phyloP scores from a whole-genome alignment of 225 moss, liverwort and hornwort genomes.

The Rhytidiadelphus loreus region DNA sequence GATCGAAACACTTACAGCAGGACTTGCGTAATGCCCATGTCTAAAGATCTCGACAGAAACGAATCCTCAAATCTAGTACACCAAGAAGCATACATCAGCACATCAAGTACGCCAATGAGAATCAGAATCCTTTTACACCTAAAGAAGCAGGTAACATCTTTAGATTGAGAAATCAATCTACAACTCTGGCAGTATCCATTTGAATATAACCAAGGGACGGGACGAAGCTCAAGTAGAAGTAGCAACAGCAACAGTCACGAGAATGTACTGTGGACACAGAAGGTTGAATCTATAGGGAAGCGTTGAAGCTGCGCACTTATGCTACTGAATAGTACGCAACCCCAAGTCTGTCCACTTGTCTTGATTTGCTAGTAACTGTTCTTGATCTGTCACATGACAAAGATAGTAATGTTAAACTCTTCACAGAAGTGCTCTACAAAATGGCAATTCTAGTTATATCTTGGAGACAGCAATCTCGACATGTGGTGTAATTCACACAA shows the following conservation, averaged over 20 bases:
- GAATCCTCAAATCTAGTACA: not conserved
- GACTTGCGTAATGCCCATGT: not conserved
- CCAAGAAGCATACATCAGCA: not conserved
- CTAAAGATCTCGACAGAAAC: not conserved
- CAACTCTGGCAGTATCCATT: not conserved
- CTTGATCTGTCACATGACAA: slow-evolving; percentile 40
- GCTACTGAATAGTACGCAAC: slow-evolving; percentile 41
- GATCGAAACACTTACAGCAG: not conserved
- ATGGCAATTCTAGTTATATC: not conserved
- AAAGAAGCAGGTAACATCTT: not conserved
- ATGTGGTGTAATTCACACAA: not conserved
- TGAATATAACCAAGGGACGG: not conserved
- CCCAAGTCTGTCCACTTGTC: slow-evolving; percentile 65
- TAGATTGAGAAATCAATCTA: not conserved
- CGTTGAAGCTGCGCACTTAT: not conserved
- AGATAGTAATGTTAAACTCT: not conserved
- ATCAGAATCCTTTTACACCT: not conserved
- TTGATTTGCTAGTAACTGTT: slow-evolving; percentile 52
- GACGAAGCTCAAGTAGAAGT: not conserved
- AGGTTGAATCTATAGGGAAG: not conserved
- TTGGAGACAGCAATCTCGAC: not conserved
- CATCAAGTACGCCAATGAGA: not conserved
- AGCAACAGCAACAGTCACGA: not conserved
- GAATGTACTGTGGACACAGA: not conserved
- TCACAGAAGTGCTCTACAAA: not conserved